phyloP scores from a whole-genome alignment of 306 rosid genomes.

The Prinsepia uniflora region DNA sequence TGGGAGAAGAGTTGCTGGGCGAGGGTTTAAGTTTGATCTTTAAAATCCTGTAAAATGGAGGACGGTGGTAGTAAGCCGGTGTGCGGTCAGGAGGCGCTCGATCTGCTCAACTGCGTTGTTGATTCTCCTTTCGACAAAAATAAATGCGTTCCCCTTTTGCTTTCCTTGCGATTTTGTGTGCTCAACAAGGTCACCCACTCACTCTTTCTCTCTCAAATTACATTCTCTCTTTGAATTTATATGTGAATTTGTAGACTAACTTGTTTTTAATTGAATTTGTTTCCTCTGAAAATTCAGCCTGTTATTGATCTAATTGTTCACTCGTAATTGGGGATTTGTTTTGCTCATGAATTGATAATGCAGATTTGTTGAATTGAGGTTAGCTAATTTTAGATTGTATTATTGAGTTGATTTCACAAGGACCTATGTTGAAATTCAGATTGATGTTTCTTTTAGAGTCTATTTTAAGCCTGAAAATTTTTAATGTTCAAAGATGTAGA shows the following conservation, averaged over 20 bases:
- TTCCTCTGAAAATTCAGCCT: not conserved
- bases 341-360: not conserved
- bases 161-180: slow-evolving; percentile 66
- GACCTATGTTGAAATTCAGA: not conserved
- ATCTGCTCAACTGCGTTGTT: slow-evolving; percentile 73
- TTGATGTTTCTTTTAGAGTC: not conserved
- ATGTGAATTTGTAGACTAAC: not conserved
- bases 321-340: not conserved
- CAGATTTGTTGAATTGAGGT: not conserved
- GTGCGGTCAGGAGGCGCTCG: slow-evolving; percentile 70
- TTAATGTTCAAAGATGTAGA: not conserved
- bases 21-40: not conserved
- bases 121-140: slow-evolving; percentile 56
- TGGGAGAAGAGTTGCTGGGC: too few relatives aligned
- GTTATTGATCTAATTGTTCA: not conserved
- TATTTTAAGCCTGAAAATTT: not conserved
- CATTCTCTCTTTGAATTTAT: not conserved
- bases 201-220: not conserved
- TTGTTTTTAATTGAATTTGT: not conserved
- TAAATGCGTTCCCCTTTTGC: slow-evolving; percentile 59
- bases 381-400: not conserved
- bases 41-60: slow-evolving; percentile 45
- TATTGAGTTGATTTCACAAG: not conserved
- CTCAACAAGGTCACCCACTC: slow-evolving; percentile 50
- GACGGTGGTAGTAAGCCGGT: slow-evolving; percentile 34